Base-by-base conservation (phyloP, 495 filamentous ascomycete genomes). In the Xylaria nigripes region DNA sequence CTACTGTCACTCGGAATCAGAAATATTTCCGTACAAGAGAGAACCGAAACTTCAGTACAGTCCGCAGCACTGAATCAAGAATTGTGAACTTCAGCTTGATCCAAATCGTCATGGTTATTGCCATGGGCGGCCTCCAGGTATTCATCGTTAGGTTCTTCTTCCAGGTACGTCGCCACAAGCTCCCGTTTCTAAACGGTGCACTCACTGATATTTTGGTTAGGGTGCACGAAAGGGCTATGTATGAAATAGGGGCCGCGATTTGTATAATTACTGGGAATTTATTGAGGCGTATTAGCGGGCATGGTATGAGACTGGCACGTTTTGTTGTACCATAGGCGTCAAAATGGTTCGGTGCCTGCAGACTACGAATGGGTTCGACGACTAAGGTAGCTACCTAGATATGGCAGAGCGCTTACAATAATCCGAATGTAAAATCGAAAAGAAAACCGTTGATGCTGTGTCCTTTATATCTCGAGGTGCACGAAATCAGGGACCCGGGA, bases 11-110 rank as follows among this genome's bases (percentile, higher is more conserved):
- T 16, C 84, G 94, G 45, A 96, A 95, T 75, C 94, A 99, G 68
- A 97, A 97, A 68, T 97, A 97, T 74, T 99, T 99, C 84, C 87
- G 94, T 29, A 99, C 94, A 2, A 83, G 94, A 57, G 94, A 99
- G 76, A 97, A 99, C 77, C 82, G 94, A 44, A 99, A 99, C 70
- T 95, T 97, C 73, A 95, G 89, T 71, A 99, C 94, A 5, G 94
- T 99, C 50, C 79, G 90, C 67, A 95, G 90, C 71, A 99, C 94
- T 25, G 94, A 99, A 76, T 80, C 78, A 58, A 78, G 94, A 42
- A 97, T 99, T 60, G 92, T 96, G 72, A 96, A 96, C 69, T 96
- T 99, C 72, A 95, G 88, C 63, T 76, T 99, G 44, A 86, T 96
- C 53, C 94, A 99, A 74, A 83, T 84, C 57, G 73, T 82, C 56